Base-by-base conservation (phyloP, 2,329 filamentous ascomycete genomes). In the Huntiella abstrusa region DNA sequence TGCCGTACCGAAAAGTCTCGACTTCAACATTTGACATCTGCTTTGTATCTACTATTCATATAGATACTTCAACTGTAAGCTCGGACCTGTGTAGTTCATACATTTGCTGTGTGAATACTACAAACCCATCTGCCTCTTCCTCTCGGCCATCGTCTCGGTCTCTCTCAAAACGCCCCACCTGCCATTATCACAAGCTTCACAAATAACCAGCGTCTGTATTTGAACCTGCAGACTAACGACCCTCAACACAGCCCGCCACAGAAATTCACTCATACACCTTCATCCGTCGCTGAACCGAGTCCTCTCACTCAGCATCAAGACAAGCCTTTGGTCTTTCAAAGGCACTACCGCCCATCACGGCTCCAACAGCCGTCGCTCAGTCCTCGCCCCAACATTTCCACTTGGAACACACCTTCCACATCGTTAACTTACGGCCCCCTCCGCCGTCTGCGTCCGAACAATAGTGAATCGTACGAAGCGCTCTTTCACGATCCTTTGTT, bases 301-400 rank as follows among this genome's bases (percentile, higher is more conserved):
- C 19, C 34, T 46, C 39, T 39, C 46, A 39, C 39, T 38, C 48
- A 47, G 33, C 42, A 38, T 45, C 16, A 28, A 15, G 49, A 43
- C 45, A 35, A 42, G 74, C 75, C 75, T 78, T 79, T 79, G 75
- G 77, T 71, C 63, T 56, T 54, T 70, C 73, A 79, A 79, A 78
- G 74, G 75, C 73, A 68, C 60, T 58, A 54, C 49, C 54, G 54
- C 57, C 54, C 62, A 77, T 58, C 60, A 79, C 75, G 75, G 75
- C 75, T 77, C 65, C 64, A 58, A 60, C 58, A 66, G 73, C 75
- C 75, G 72, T 71, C 53, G 65, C 60, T 58, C 66, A 75, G 60
- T 67, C 76, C 60, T 73, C 70, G 68, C 71, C 77, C 64, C 73
- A 78, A 75, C 70, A 79, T 78, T 79, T 75, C 71, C 71, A 72